Evolutionary conservation across 306 rosid genomes (phyloP), one percentile per base, ranked within the genome.

Genomic region (Pyrus bretschneideri): DNA sequence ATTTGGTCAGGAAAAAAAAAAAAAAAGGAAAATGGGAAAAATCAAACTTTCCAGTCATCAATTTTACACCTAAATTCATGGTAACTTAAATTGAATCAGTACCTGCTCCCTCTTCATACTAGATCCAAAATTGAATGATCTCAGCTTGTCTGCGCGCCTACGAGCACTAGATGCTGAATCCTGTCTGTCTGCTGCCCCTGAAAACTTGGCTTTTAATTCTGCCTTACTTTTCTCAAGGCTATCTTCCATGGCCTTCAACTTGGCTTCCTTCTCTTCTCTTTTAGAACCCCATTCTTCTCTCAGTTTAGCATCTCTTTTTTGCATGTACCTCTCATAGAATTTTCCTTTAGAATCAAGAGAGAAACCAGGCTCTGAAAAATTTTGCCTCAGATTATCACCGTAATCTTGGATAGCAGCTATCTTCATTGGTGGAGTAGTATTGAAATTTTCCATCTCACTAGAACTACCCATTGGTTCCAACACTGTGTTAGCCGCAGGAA

Each of bases 201-300:
- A 88, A 87, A 96, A 91, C 84, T 87, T 96, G 71, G 89, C 86
- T 78, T 78, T 86, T 96, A 96, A 89, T 84, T 91, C 99, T 74
- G 90, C 91, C 77, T 81, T 87, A 76, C 98, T 88, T 82, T 61
- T 80, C 76, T 96, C 98, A 75, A 96, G 97, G 85, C 87, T 96
- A 77, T 91, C 98, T 75, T 93, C 90, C 97, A 96, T 86, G 69
- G 97, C 93, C 90, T 85, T 91, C 91, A 96, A 84, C 93, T 91
- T 91, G 69, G 96, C 99, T 87, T 93, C 98, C 82, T 91, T 96
- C 88, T 88, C 97, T 71, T 86, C 89, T 83, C 96, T 81, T n/a
- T 88, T 93, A 67, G 87, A 82, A 75, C 84, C 85, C 98, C 98
- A 96, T 67, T 92, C 98, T 75, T 93, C 94, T 79, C 83, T 88